Evolutionary conservation across 495 filamentous ascomycete genomes (phyloP), one percentile per base, ranked within the genome.

Genomic region (Talaromyces adpressus): DNA sequence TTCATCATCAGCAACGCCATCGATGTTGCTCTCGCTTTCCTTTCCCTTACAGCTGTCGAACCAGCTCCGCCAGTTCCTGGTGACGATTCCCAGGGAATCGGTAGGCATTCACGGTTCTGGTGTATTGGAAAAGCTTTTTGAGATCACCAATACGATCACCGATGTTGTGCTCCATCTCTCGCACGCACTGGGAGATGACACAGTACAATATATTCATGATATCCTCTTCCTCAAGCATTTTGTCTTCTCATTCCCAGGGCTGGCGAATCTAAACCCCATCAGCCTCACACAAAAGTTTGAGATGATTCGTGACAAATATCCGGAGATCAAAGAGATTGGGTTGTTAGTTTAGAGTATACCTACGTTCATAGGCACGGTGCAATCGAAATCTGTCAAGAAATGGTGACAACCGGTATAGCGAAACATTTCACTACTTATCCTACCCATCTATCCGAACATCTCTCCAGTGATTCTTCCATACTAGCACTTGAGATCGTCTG

Each of bases 61-160:
- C 56, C 74, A 79, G 41, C 72, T 87, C 1, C 73, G 80, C 3
- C 64, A 75, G 36, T 76, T 80, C 41, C 73, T 84, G n/a, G 68
- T 72, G 1, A 73, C 69, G 6, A 71, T 84, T 14, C 76, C 80
- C 7, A 63, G 75, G 1, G 72, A 77, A 41, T 77, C 73, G 54
- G 79, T 87, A 36, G 75, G 78, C 18, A 73, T 87, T 22, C 83
- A 87, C 65, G 84, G 84, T 0, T 80, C 77, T 54, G 79, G 80
- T 0, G 82, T 87, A 27, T 75, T 82, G 25, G 78, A 84, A 61
- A 87, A 84, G 68, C 69, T 86, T 1, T 82, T 86, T 57, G 83
- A 85, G 61, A 75, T 86, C 58, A 74, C 79, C 1, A 82, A 81
- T 59, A 82, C 83, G 0, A 81, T 85, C 60, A 73, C 81, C 0